These are phyloP conservation scores for Xylaria grammica DNA, from an alignment of 495 filamentous ascomycete genomes.

Conservation along the genomic window DNA sequence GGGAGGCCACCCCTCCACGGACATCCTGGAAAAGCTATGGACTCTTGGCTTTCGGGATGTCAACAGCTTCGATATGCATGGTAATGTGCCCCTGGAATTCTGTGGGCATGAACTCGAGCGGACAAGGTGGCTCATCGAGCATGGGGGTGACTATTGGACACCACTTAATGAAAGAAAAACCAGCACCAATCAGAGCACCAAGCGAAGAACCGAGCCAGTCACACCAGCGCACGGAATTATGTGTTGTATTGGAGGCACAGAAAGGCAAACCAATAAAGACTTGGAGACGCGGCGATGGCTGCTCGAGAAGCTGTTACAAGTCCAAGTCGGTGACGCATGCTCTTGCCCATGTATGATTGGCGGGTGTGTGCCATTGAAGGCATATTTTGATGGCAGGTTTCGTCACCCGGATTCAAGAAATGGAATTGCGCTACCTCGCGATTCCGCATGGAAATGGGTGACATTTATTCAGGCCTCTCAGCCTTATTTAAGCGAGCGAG, in stretches of 20 bases:
- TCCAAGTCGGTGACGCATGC: neutral
- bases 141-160: slow-evolving; percentile 11
- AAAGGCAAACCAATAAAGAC: too few relatives aligned
- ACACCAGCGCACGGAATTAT: slow-evolving; percentile 8
- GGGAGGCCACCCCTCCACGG: too few relatives aligned
- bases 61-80: neutral
- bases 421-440: neutral
- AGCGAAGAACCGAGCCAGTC: too few relatives aligned
- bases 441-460: neutral
- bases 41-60: slow-evolving; percentile 7
- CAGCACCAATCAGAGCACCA: neutral
- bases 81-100: neutral
- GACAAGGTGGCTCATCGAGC: slow-evolving; percentile 1
- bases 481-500: neutral
- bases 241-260: too few relatives aligned
- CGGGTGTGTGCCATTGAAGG: neutral
- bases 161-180: neutral
- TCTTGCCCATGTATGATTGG: neutral
- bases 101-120: too few relatives aligned
- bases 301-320: neutral
- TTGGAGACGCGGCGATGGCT: neutral
- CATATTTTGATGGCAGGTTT: neutral
- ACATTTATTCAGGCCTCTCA: neutral
- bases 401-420: neutral
- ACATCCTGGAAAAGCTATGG: neutral